Percentiles rank a stretch among this genome's conserved stretches.
phyloP scores from a whole-genome alignment of 805 yeast species.

The Myxozyma neotropica region DNA sequence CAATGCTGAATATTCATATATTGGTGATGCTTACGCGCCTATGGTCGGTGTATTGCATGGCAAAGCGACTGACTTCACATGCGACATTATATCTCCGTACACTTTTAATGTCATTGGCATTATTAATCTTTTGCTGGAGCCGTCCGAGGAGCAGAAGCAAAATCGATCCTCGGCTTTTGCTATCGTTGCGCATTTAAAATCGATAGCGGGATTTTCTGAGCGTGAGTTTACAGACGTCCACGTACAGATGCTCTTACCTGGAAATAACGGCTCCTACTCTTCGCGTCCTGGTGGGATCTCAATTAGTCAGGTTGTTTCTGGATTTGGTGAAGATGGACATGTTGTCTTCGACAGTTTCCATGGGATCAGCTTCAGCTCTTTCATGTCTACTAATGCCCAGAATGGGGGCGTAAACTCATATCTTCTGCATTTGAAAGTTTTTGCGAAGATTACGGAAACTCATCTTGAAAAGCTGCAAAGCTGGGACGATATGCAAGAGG shows the following conservation, averaged over 20 bases:
- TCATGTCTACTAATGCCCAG: background rate
- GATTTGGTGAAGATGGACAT: constrained; percentile 30
- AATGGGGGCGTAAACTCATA: constrained; percentile 1
- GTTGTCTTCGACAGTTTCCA: constrained; percentile 26
- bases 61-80: constrained; percentile 4
- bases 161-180: constrained; percentile 8
- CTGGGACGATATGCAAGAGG: constrained; percentile 37
- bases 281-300: constrained; percentile 27
- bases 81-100: constrained; percentile 36
- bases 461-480: constrained; percentile 35
- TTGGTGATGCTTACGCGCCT: constrained; percentile 30
- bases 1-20: constrained; percentile 9
- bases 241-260: constrained; percentile 23
- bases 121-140: constrained; percentile 17
- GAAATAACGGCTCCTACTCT: constrained; percentile 1
- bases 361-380: constrained; percentile 13
- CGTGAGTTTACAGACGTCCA: constrained; percentile 36
- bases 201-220: constrained; percentile 33
- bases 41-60: constrained; percentile 15
- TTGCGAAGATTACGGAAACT: constrained; percentile 25
- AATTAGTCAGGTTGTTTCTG: constrained; percentile 23
- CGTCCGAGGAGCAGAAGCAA: constrained; percentile 1
- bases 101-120: constrained; percentile 34
- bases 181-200: constrained; percentile 17
- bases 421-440: constrained; percentile 23